A percentile compares a stretch with the other conserved stretches of the same genome.
These are phyloP conservation scores for Fistulinella cinereoalba DNA, from an alignment of 1,284 basidiomycete genomes.

Conservation along the genomic window DNA sequence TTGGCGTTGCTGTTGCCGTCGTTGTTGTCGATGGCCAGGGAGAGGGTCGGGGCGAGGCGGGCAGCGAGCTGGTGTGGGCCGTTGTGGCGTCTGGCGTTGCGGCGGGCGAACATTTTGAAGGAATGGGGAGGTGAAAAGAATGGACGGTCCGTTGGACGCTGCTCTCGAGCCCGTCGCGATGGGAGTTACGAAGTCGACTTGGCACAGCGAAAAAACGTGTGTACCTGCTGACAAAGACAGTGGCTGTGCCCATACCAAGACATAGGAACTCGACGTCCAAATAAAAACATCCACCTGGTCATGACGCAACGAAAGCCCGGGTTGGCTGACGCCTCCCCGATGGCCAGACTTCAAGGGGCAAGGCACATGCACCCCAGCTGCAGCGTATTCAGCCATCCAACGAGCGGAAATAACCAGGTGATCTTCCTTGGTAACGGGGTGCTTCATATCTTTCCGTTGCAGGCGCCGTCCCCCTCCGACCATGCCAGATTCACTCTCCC, in stretches of 20 bases:
- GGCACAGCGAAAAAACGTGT: background rate
- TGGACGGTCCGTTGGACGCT: conserved; percentile 3
- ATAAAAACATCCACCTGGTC: too few species aligned
- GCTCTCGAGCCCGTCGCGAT: conserved; percentile 1
- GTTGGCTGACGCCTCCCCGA: too few species aligned
- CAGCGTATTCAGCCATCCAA: background rate
- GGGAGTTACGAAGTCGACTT: background rate
- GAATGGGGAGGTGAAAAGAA: conserved; percentile 14
- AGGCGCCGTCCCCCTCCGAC: conserved; percentile 1
- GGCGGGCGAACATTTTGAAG: conserved; percentile 11
- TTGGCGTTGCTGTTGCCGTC: too few species aligned
- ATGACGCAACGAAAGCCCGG: too few species aligned
- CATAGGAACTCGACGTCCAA: background rate
- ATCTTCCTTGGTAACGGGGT: conserved; percentile 10
- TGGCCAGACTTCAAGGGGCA: too few species aligned
- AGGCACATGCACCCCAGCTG: background rate
- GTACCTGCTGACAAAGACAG: conserved; percentile 8
- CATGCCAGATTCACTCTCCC: conserved; percentile 26
- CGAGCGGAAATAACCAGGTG: conserved; percentile 11
- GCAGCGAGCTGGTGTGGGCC: conserved; percentile 1
- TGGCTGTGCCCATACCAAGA: background rate
- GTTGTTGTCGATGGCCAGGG: background rate
- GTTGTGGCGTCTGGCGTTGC: conserved; percentile 4
- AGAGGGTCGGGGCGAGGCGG: background rate
- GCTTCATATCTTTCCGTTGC: background rate